phyloP scores from a whole-genome alignment of 2,329 filamentous ascomycete species.

The Arthrobotrys entomopaga region DNA sequence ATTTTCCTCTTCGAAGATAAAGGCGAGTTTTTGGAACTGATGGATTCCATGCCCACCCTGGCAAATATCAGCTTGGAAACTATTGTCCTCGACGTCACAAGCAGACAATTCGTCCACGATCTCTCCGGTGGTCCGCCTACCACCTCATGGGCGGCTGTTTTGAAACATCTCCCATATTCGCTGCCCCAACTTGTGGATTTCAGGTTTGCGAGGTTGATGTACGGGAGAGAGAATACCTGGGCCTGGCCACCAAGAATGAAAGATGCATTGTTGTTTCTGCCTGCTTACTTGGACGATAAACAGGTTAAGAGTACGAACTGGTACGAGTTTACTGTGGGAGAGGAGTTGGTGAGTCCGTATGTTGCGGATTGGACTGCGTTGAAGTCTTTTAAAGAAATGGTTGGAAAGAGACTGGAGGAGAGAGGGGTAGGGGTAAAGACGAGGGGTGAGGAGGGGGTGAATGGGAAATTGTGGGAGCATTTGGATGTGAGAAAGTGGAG shows the following conservation, averaged over 20 bases:
- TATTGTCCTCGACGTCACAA: constrained; percentile 5
- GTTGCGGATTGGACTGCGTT: constrained; percentile 7
- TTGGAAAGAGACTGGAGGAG: constrained; percentile 6
- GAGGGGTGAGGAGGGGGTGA: not conserved
- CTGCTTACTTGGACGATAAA: not conserved
- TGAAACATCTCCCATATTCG: not conserved
- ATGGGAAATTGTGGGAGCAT: not conserved
- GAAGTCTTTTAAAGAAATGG: not conserved
- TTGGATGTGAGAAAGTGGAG: not conserved
- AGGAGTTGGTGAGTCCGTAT: constrained; percentile 16
- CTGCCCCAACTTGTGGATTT: constrained; percentile 14
- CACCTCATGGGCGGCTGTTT: not conserved
- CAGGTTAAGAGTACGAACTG: not conserved
- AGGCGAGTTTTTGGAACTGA: constrained; percentile 3
- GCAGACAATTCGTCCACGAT: not conserved
- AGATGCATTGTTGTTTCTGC: not conserved
- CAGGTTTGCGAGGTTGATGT: constrained; percentile 15
- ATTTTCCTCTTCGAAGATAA: constrained; percentile 7
- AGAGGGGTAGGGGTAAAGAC: not conserved
- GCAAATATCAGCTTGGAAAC: constrained; percentile 2
- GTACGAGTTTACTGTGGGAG: not conserved
- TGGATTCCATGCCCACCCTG: constrained; percentile 12
- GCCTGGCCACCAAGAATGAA: not conserved
- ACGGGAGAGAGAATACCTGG: not conserved
- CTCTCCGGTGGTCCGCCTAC: not conserved